Evolutionary conservation across 148 eudicot species (phyloP).

Genomic region (Chenopodium formosanum): DNA sequence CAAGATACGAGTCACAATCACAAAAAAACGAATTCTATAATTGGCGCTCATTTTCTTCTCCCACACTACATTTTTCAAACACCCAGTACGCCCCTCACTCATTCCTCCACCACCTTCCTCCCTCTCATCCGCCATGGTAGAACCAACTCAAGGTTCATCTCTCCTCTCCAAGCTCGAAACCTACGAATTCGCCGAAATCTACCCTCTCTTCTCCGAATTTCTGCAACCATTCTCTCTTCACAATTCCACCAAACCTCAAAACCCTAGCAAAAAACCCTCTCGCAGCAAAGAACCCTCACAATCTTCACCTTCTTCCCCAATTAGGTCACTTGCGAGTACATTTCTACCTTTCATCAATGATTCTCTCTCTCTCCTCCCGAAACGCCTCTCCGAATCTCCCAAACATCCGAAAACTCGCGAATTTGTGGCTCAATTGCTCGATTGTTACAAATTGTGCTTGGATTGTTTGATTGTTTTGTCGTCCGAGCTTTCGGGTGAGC

Average conservation of each 20-base stretch:
- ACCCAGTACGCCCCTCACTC: not conserved
- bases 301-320: slow-evolving; percentile 23
- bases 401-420: slow-evolving; percentile 24
- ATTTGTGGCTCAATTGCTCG: slow-evolving; percentile 34
- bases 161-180: slow-evolving; percentile 48
- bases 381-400: slow-evolving; percentile 59
- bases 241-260: slow-evolving; percentile 27
- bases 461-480: slow-evolving; percentile 45
- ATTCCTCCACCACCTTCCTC: not conserved
- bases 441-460: slow-evolving; percentile 47
- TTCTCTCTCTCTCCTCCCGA: slow-evolving; percentile 53
- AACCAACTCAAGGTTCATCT: slow-evolving; percentile 37
- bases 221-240: slow-evolving; percentile 42
- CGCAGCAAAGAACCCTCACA: slow-evolving; percentile 24
- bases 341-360: slow-evolving; percentile 48
- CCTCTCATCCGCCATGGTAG: slow-evolving; percentile 39
- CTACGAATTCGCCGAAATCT: slow-evolving; percentile 39
- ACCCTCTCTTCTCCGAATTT: slow-evolving; percentile 36
- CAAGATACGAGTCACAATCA: not conserved
- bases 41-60: slow-evolving; percentile 7
- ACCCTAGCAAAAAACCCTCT: slow-evolving; percentile 36
- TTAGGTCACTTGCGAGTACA: slow-evolving; percentile 56
- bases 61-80: not conserved
- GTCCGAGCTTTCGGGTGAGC: slow-evolving; percentile 50
- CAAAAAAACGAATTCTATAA: not conserved